Evolutionary conservation across 2,329 filamentous ascomycete genomes (phyloP).

Genomic region (Zymoseptoria crescenta): DNA sequence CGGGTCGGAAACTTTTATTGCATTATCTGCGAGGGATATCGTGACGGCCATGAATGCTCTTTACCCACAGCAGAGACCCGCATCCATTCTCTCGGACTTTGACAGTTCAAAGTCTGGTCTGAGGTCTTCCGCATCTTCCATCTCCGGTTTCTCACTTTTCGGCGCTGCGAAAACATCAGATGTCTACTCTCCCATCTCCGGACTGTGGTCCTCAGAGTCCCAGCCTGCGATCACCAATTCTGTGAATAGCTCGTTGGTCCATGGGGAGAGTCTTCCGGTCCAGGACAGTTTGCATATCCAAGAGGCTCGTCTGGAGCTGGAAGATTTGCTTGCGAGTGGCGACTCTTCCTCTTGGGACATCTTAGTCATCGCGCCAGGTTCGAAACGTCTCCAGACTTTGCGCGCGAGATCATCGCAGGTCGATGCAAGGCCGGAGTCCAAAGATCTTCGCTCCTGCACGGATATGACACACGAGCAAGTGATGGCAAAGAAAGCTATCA

Average conservation of each 20-base stretch:
- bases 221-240: not conserved
- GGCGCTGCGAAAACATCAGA: conserved; percentile 22
- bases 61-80: conserved; percentile 65
- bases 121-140: conserved; percentile 42
- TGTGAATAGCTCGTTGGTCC: not conserved
- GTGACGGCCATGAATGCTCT: conserved; percentile 73
- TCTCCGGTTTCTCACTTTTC: conserved; percentile 45
- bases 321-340: conserved; percentile 10
- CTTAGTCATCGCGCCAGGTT: conserved; percentile 10
- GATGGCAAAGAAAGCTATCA: not conserved
- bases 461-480: not conserved
- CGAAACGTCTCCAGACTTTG: conserved; percentile 2
- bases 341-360: conserved; percentile 2
- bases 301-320: conserved; percentile 14
- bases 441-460: not conserved
- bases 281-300: not conserved
- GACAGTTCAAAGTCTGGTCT: conserved; percentile 37
- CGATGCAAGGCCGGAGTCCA: not conserved
- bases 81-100: conserved; percentile 45
- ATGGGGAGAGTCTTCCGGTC: not conserved
- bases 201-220: not conserved
- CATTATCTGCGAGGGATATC: conserved; percentile 65
- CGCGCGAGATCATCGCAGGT: conserved; percentile 3
- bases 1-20: conserved; percentile 8
- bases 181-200: not conserved